Base-by-base conservation (phyloP, 2,329 filamentous ascomycete species). In the Neopestalotiopsis sp. region DNA sequence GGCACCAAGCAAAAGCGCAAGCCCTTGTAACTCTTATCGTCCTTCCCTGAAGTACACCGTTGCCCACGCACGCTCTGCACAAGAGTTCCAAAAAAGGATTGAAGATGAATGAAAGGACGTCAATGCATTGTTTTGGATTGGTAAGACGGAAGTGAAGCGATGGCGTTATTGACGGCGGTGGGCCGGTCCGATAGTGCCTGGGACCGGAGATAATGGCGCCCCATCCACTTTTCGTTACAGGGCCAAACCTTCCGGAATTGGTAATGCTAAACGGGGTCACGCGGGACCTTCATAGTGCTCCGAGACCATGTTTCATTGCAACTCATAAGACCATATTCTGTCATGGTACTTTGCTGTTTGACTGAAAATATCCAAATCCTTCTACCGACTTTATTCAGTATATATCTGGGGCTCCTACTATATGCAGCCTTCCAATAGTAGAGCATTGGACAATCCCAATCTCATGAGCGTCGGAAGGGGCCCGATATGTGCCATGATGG, bases 131-230 rank as follows among this genome's bases (percentile, higher is more conserved):
- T 53, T 20, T n/a, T 20, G 45, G 45, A 24, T n/a, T 53, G n/a
- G 45, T n/a, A 53, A 24, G 45, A 49, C 42, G n/a, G 42, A 53
- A 53, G 45, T n/a, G 45, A 24, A 20, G 45, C 32, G 28, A 62
- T 62, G 28, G 30, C 59, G 61, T 67, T 70, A 65, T 64, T 67
- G 28, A 66, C 68, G 40, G 66, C 64, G 58, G 58, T 67, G 64
- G 57, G 65, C 10, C 34, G 42, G 62, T 66, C 53, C 63, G 69
- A 68, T 62, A 70, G 56, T 66, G 24, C 34, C 57, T 32, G 30
- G 66, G 71, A 62, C 70, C 70, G 70, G 72, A 68, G 67, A 71
- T 74, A 71, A 71, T 62, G 69, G 45, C 65, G 61, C 53, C 66
- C 67, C 65, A 66, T 67, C 40, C 32, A 68, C 56, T 61, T 66